Conservation (phyloP, 2,329 filamentous ascomycete genomes). For the Nigrospora sphaerica region DNA sequence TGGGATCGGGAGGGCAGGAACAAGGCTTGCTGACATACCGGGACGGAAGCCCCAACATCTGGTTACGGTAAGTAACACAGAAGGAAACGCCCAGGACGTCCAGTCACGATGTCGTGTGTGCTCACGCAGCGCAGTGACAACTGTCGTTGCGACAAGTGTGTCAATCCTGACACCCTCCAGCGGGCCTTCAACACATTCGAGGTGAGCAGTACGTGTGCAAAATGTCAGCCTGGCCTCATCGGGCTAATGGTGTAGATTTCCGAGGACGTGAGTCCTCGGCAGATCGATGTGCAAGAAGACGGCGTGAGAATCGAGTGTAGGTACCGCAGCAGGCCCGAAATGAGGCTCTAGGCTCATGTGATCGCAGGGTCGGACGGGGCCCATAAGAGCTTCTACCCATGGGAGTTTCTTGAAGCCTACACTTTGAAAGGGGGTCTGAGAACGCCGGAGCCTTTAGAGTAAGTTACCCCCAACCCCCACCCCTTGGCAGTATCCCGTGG, state of each 20-base stretch:
- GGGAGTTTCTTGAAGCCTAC: slow-evolving; percentile 52
- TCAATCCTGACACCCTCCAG: slow-evolving; percentile 65
- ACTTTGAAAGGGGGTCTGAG: slow-evolving; percentile 21
- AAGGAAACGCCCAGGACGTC: not conserved
- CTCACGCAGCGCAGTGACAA: slow-evolving; percentile 49
- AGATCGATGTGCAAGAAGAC: slow-evolving; percentile 23
- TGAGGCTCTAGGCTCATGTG: slow-evolving; percentile 7
- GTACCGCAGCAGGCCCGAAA: not conserved
- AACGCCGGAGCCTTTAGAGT: slow-evolving; percentile 24
- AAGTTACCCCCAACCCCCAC: slow-evolving; percentile 5
- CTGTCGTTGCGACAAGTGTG: slow-evolving; percentile 60
- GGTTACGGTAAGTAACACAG: slow-evolving; percentile 25
- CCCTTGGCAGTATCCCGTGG: not conserved
- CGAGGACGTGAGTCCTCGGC: slow-evolving; percentile 27
- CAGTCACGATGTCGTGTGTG: not conserved
- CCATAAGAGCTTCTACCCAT: slow-evolving; percentile 62
- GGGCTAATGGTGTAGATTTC: slow-evolving; percentile 33
- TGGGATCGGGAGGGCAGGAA: too few species aligned
- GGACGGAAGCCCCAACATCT: slow-evolving; percentile 27
- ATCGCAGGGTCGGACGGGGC: slow-evolving; percentile 55
- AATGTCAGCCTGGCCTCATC: not conserved
- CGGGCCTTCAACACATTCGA: slow-evolving; percentile 61
- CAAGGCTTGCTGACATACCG: too few species aligned
- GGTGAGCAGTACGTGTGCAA: slow-evolving; percentile 15
- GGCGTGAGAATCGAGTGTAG: slow-evolving; percentile 44